Base-by-base conservation (phyloP, 257 asterid genomes). In the Rauvolfia tetraphylla region DNA sequence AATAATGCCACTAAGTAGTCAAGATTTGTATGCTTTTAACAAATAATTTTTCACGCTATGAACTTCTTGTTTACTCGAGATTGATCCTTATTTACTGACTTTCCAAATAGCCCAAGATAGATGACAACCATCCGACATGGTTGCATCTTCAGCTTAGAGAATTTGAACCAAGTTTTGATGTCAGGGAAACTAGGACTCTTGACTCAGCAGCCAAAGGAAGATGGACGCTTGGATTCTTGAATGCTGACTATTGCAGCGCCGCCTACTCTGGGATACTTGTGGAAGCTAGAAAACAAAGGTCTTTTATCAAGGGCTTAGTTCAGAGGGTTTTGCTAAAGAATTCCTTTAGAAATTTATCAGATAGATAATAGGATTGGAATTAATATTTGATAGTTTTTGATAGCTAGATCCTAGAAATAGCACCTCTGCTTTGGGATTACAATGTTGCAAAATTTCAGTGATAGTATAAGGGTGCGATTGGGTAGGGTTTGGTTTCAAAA, bases 61-160 rank as follows among this genome's bases (percentile, higher is more conserved):
- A 15, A 33, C 42, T 63, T 62, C 17, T 62, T 17, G 13, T 63
- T 17, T 18, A 14, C 22, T 18, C 20, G 25, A 63, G 44, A 14
- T 18, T 18, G 42, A 61, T 66, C 20, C 23, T 20, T 48, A 12
- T 51, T 36, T n/a, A 33, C 67, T 74, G 44, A 63, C 5, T 59
- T 0, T 49, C 73, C 39, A 66, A 73, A 73, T 71, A 79, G 82
- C 78, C 74, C 8, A 73, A 57, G 59, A 66, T 79, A 65, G 82
- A 72, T 29, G 78, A 79, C 54, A 67, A 73, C 54, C 82, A 79
- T 72, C 78, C 71, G 9, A 39, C 79, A 73, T 74, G 82, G 82
- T 67, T 73, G 68, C 82, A 39, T 42, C 69, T 79, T 54, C 78
- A 53, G 29, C 74, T 79, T 34, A 68, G 82, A 79, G 79, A 79